Evolutionary conservation across 192 early-diverging fungal genomes (phyloP), one percentile per base, ranked within the genome.

Genomic region (Backusella liffmaniae): DNA sequence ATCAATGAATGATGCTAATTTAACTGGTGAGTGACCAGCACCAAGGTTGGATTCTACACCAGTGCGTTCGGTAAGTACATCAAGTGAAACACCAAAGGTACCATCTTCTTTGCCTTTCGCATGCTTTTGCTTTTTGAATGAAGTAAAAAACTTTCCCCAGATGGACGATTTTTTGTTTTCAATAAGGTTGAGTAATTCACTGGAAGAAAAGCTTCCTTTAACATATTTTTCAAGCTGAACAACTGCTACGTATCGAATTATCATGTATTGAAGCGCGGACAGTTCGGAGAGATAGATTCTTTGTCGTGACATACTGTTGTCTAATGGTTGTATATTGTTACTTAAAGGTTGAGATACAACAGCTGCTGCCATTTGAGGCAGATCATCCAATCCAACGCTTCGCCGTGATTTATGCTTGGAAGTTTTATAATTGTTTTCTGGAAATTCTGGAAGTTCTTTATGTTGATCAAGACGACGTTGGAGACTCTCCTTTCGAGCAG

Each of bases 61-160:
- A 76, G 95, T 91, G 44, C 90, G 84, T 70, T 97, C 92, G 13
- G 96, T 88, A 32, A 99, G 84, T 15, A 87, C 84, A 59, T 98
- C 96, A 26, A 99, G 82, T 4, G 93, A 88, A 5, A 95, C 94
- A 53, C 96, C 96, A 88, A 99, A 99, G 0, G 95, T 98, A 2
- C 94, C 95, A 56, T 89, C 91, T 70, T 77, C 79, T 84, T 88
- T 90, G n/a, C 81, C 77, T 74, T 86, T 87, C 42, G 66, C 8
- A 7, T 46, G 49, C 35, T 76, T 76, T 66, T 82, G 74, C 77
- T 91, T 92, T 36, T 70, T 70, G 36, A 94, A 86, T 2, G 89
- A 83, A 26, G 90, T 90, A 16, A 89, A 89, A 67, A 89, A 88
- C 41, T 90, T 87, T 7, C 83, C 85, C 96, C 96, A 97, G 6